These are phyloP conservation scores for Beverwykella pulmonaria DNA, from an alignment of 495 filamentous ascomycete genomes.

Conservation along the genomic window DNA sequence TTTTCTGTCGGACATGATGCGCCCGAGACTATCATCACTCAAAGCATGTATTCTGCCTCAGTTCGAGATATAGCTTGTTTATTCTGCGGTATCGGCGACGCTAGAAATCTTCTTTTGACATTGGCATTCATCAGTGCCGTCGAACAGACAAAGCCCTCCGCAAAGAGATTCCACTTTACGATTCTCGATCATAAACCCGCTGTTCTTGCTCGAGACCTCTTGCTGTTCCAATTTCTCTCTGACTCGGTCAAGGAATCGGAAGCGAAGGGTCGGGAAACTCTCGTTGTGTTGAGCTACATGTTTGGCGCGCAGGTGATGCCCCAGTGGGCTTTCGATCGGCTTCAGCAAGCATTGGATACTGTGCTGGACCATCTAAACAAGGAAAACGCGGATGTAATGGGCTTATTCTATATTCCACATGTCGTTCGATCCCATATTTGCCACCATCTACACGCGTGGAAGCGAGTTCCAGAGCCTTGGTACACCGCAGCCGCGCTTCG, in stretches of 20 bases:
- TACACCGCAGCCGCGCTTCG: not conserved
- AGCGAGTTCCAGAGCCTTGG: not conserved
- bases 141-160: not conserved
- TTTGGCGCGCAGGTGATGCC: not conserved
- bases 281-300: not conserved
- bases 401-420: not conserved
- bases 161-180: not conserved
- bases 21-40: not conserved
- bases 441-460: not conserved
- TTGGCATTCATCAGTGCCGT: not conserved
- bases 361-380: not conserved
- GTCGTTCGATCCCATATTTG: not conserved
- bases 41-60: not conserved
- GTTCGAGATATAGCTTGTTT: not conserved
- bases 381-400: not conserved
- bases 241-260: not conserved
- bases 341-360: not conserved
- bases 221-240: not conserved
- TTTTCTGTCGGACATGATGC: not conserved
- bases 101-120: not conserved
- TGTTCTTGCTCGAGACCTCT: constrained; percentile 3
- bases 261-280: not conserved
- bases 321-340: not conserved
- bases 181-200: not conserved
- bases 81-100: not conserved